Evolutionary conservation across 176 grass and related monocot genomes (phyloP), one percentile per base, ranked within the genome.

Genomic region (Hsuehochloa calcarea): DNA sequence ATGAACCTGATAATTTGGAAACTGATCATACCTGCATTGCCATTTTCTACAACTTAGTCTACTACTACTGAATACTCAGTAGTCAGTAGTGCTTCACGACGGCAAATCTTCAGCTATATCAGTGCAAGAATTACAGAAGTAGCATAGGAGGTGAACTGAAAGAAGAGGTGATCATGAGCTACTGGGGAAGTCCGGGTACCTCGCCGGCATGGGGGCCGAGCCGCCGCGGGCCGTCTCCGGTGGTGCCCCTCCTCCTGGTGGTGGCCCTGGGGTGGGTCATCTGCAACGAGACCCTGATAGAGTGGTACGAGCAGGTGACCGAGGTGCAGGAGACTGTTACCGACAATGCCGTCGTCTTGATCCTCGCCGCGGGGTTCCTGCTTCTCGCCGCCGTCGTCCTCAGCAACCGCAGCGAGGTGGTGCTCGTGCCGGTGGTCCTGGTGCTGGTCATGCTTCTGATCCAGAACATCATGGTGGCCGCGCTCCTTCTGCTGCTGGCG

Each of bases 171-270:
- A 78, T 82, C 68, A 90, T 86, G 87, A 85, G 86, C 83, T 83
- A 73, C 79, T 68, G 79, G 68, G 83, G 72, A 38, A 63, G 60
- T n/a, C 40, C 76, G 3, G 59, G 77, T 8, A 12, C 56, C 40
- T 73, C 83, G 25, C 56, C 82, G 39, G 52, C 43, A 13, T 88
- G 79, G 79, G 58, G 55, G 38, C 20, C 10, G 49, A 60, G 46
- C 10, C 81, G 22, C 50, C 74, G n/a, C 10, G 92, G 92, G 2
- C 93, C 97, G 19, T 99, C 97, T 67, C 93, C 93, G 29, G 67
- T 99, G 58, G 84, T 92, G 76, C 93, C 93, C 31, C 81, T 94
- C 43, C 79, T 92, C 45, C 34, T 99, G n/a, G 86, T 96, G 15
- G 31, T 85, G 80, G 93, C 80, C 16, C 75, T 99, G 22, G 64